A percentile compares a stretch with the other conserved stretches of the same genome.
Evolutionary conservation across 352 stramenopile genomes (phyloP).

Genomic region (Phytophthora megakarya): DNA sequence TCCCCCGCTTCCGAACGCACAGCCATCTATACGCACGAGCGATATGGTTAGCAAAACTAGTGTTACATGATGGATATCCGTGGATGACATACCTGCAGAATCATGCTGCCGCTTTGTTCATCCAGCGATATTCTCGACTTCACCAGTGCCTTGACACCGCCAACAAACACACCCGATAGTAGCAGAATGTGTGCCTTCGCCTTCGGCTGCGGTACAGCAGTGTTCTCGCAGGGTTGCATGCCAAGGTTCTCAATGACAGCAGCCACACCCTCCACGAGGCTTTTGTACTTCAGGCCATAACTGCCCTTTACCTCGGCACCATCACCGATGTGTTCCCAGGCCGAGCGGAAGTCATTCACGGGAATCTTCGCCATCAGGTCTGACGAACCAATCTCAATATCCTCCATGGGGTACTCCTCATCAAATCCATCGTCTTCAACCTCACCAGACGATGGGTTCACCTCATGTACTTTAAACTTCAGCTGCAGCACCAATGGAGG

Average conservation of each 20-base stretch:
- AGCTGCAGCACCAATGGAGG: constrained; percentile 60
- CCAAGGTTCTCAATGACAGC: constrained; percentile 96
- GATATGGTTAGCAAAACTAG: constrained; percentile 14
- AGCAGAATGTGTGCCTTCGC: constrained; percentile 96
- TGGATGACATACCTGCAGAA: constrained; percentile 75
- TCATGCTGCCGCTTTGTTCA: constrained; percentile 88
- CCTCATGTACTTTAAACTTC: constrained; percentile 95
- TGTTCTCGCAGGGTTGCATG: constrained; percentile 98
- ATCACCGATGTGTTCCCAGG: constrained; percentile 96
- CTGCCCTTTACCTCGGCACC: constrained; percentile 96
- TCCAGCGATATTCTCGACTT: constrained; percentile 95
- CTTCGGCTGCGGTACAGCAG: constrained; percentile 82
- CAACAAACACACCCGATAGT: constrained; percentile 96
- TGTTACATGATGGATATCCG: not conserved
- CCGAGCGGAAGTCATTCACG: constrained; percentile 95
- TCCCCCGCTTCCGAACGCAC: constrained; percentile 94
- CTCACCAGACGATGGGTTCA: constrained; percentile 95
- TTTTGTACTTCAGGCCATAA: constrained; percentile 97
- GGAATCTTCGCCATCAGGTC: constrained; percentile 98
- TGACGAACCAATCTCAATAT: constrained; percentile 93
- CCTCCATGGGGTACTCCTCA: constrained; percentile 99
- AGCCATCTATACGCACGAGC: constrained; percentile 89
- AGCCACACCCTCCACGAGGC: constrained; percentile 94
- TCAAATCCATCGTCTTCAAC: constrained; percentile 92
- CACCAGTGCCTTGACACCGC: constrained; percentile 94